Evolutionary conservation across 805 yeast species (phyloP).

Genomic region (Saccharomycodes ludwigii): DNA sequence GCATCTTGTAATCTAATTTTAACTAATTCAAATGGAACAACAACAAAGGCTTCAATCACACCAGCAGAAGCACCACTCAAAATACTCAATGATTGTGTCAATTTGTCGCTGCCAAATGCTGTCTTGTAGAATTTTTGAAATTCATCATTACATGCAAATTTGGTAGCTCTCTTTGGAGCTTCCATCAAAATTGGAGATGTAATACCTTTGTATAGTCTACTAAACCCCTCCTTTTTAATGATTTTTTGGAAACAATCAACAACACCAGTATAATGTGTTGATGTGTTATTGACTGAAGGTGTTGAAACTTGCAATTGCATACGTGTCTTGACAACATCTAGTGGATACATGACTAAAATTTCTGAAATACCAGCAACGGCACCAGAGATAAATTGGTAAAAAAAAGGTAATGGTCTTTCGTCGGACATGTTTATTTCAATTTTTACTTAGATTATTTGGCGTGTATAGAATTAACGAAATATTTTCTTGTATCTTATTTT

Average conservation of each 20-base stretch:
- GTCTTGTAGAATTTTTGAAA: constrained; percentile 79
- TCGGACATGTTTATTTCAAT: constrained; percentile 1
- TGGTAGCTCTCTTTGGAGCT: constrained; percentile 98
- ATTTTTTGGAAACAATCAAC: constrained; percentile 76
- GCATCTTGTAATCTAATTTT: constrained; percentile 91
- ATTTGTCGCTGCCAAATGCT: constrained; percentile 66
- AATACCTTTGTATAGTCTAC: constrained; percentile 84
- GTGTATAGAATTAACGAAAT: no score
- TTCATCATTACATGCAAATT: constrained; percentile 95
- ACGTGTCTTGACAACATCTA: constrained; percentile 94
- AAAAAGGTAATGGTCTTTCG: constrained; percentile 57
- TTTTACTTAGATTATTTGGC: no score
- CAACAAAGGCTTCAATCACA: constrained; percentile 91
- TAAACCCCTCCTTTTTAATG: constrained; percentile 71
- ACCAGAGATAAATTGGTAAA: constrained; percentile 84
- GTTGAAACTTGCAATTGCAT: constrained; percentile 66
- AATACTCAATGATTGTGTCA: no score
- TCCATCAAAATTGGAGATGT: constrained; percentile 96
- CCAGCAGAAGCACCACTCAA: constrained; percentile 98
- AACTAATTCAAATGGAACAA: constrained; percentile 93
- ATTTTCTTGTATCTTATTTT: no score
- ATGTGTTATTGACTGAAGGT: constrained; percentile 26
- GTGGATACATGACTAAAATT: constrained; percentile 88
- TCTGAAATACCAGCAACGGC: constrained; percentile 97
- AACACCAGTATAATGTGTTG: constrained; percentile 78